phyloP scores from a whole-genome alignment of 2,329 filamentous ascomycete genomes.

The Lachnum nothofagi region DNA sequence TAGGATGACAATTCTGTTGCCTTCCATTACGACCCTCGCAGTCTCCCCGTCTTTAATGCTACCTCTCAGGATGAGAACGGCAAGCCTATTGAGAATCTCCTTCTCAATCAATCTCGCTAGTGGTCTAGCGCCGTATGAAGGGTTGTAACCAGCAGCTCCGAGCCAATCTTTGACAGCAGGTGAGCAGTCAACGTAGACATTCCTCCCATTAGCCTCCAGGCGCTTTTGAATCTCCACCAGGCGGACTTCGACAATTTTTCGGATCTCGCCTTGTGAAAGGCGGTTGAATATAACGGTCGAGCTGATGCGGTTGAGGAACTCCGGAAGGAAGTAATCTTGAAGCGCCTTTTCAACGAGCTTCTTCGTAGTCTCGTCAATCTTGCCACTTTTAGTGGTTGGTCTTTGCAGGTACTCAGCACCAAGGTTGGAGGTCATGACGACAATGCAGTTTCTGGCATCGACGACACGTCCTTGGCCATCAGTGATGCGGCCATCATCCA shows the following conservation, averaged over 20 bases:
- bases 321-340: constrained; percentile 93
- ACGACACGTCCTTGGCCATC: constrained; percentile 94
- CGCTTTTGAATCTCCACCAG: constrained; percentile 86
- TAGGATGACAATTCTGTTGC: constrained; percentile 74
- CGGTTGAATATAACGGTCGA: constrained; percentile 98
- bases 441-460: constrained; percentile 95
- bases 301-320: constrained; percentile 97
- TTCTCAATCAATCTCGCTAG: constrained; percentile 89
- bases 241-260: constrained; percentile 90
- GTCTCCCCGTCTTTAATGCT: constrained; percentile 79
- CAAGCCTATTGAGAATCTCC: constrained; percentile 89
- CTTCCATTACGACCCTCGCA: constrained; percentile 71
- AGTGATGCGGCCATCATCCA: constrained; percentile 98
- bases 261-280: constrained; percentile 81
- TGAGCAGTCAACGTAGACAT: constrained; percentile 76
- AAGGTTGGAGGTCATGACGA: constrained; percentile 98
- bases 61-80: constrained; percentile 83
- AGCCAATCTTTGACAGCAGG: constrained; percentile 90
- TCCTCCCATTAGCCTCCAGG: constrained; percentile 76
- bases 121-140: constrained; percentile 88
- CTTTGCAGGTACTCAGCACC: constrained; percentile 90
- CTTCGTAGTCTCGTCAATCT: constrained; percentile 76
- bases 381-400: constrained; percentile 70
- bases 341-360: constrained; percentile 89
- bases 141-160: constrained; percentile 85